These are phyloP conservation scores for Spirogloea muscicola DNA, from an alignment of 139 green algal species.

Conservation along the genomic window DNA sequence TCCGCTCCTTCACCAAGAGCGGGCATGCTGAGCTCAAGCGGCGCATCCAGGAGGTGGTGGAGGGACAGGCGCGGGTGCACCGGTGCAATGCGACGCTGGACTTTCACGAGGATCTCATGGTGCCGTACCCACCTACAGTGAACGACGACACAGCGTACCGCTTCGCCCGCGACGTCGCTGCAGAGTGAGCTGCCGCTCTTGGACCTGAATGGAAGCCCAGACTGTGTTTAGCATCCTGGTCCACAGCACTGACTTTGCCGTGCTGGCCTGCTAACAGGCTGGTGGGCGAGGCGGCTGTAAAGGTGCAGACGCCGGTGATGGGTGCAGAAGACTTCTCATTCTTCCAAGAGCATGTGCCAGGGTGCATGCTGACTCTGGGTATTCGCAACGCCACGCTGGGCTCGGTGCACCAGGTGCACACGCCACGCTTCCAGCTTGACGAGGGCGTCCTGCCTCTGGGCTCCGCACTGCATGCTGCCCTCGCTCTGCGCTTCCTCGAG, in stretches of 20 bases:
- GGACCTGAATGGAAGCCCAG: neutral
- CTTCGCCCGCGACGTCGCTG: neutral
- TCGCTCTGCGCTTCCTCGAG: no score
- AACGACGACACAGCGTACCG: neutral
- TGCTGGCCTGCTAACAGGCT: neutral
- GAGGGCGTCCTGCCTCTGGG: constrained; percentile 3
- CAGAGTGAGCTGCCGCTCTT: neutral
- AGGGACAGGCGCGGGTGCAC: neutral
- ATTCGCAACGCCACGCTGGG: neutral
- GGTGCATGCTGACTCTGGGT: constrained; percentile 4
- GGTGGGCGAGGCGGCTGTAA: neutral
- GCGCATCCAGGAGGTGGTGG: constrained; percentile 14
- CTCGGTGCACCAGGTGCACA: neutral
- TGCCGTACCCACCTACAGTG: constrained; percentile 9
- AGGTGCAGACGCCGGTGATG: constrained; percentile 1
- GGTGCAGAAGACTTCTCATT: constrained; percentile 21
- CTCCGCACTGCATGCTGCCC: neutral
- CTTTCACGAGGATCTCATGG: neutral
- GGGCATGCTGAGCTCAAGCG: constrained; percentile 4
- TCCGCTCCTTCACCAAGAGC: constrained; percentile 10
- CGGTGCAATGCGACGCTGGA: constrained; percentile 8
- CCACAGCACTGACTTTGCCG: no score
- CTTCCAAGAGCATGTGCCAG: constrained; percentile 7
- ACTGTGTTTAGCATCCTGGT: neutral
- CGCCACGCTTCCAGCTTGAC: constrained; percentile 6